A percentile compares a stretch with the other conserved stretches of the same genome.
phyloP scores from a whole-genome alignment of 257 asterid genomes.

The Scutellaria baicalensis region DNA sequence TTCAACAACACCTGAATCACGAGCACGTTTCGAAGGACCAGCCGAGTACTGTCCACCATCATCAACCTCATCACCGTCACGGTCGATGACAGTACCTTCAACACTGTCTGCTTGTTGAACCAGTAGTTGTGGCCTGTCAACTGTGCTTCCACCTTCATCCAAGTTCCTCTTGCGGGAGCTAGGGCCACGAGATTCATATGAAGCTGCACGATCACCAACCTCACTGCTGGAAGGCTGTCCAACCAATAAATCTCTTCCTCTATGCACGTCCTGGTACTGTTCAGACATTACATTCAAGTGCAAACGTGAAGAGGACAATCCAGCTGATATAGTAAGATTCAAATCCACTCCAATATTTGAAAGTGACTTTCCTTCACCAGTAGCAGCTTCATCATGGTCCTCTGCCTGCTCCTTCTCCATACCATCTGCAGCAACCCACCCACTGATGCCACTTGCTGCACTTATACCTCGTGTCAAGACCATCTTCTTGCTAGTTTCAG shows the following conservation, averaged over 20 bases:
- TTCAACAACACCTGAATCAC: conserved; percentile 46
- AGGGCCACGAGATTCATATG: conserved; percentile 96
- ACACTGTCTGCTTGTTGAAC: conserved; percentile 85
- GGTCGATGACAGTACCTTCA: conserved; percentile 97
- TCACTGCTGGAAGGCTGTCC: conserved; percentile 95
- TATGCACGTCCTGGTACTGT: conserved; percentile 42
- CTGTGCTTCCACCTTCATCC: conserved; percentile 99
- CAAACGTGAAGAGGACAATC: conserved; percentile 61
- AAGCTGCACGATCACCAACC: conserved; percentile 94
- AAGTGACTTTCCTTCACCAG: conserved; percentile 77
- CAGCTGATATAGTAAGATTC: conserved; percentile 82
- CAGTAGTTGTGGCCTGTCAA: conserved; percentile 65
- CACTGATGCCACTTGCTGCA: conserved; percentile 99
- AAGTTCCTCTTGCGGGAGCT: conserved; percentile 84
- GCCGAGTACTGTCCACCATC: conserved; percentile 76
- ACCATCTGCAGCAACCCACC: conserved; percentile 83
- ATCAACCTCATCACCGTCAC: conserved; percentile 93
- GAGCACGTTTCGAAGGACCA: conserved; percentile 87
- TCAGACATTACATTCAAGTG: conserved; percentile 43
- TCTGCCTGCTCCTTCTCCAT: conserved; percentile 70
- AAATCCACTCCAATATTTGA: conserved; percentile 78
- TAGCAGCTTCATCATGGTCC: conserved; percentile 82
- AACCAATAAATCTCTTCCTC: conserved; percentile 50
- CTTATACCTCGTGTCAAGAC: conserved; percentile 81
- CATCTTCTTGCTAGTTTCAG: conserved; percentile 87